Evolutionary conservation across 768 basidiomycete species (phyloP), one percentile per base, ranked within the genome.

Genomic region (Lepiota subincarnata): DNA sequence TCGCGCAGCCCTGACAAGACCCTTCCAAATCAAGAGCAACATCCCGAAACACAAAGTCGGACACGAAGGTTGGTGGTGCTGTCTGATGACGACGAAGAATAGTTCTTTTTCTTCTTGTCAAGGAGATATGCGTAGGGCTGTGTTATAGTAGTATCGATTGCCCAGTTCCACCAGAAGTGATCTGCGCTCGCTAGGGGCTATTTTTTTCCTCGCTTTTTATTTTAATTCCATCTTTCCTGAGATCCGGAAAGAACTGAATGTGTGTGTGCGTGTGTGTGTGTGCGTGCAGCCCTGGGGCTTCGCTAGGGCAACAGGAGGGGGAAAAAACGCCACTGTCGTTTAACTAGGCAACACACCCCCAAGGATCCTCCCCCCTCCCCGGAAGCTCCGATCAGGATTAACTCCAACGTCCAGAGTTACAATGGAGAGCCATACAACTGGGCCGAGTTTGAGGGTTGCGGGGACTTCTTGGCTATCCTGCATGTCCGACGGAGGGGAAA

Each of bases 81-180:
- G 31, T 53, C 52, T 24, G 52, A 53, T 53, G 52, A 54, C 38
- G 53, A 52, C 5, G 35, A 42, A 35, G 31, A 48, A 6, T 42
- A 18, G n/a, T n/a, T n/a, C n/a, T n/a, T 19, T 28, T 42, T 40
- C 24, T 12, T 46, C 31, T 8, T 31, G 31, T 2, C 26, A 7
- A 28, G 31, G 7, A 31, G 31, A 19, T 35, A 16, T 13, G 34
- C 8, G n/a, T 18, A 35, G 7, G 22, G 31, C 31, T 11, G 7
- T 31, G 31, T 6, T 31, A 7, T 31, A 31, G 8, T 31, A 31
- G 31, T 31, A 31, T 31, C 3, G 31, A 31, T 4, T 8, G 4
- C 3, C 31, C 31, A 31, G 7, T 11, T 31, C 10, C 4, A 8
- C 31, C 31, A 31, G 31, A 31, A 31, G 31, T 31, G 10, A 31